phyloP scores from a whole-genome alignment of 208 protist species.

The Crithidia brevicula region DNA sequence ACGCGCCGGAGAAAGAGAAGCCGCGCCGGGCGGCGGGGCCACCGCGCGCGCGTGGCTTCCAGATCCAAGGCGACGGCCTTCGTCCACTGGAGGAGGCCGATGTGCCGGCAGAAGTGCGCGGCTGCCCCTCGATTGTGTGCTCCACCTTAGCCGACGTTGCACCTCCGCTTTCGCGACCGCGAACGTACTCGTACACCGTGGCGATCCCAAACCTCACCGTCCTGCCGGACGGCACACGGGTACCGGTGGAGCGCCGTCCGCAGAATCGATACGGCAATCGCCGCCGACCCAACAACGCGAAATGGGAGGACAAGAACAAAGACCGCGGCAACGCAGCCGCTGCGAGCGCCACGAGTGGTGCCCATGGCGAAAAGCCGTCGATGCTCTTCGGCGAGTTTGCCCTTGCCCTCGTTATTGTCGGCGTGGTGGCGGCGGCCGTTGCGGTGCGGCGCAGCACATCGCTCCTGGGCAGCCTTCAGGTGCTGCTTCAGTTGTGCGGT shows the following conservation, averaged over 20 bases:
- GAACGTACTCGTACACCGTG: slow-evolving; percentile 66
- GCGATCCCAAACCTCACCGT: slow-evolving; percentile 43
- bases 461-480: not conserved
- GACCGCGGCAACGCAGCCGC: not conserved
- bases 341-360: not conserved
- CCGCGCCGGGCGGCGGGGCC: not conserved
- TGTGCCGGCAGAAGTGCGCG: slow-evolving; percentile 9
- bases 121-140: slow-evolving; percentile 26
- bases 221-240: slow-evolving; percentile 31
- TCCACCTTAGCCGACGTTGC: slow-evolving; percentile 40
- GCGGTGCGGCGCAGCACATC: slow-evolving; percentile 14
- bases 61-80: slow-evolving; percentile 51
- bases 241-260: slow-evolving; percentile 9
- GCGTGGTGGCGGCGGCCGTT: slow-evolving; percentile 25
- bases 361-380: not conserved
- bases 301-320: not conserved
- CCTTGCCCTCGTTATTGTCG: slow-evolving; percentile 8
- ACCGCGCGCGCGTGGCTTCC: slow-evolving; percentile 15
- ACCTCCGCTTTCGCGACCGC: slow-evolving; percentile 47
- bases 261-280: slow-evolving; percentile 7
- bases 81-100: slow-evolving; percentile 20
- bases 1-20: not conserved
- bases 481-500: slow-evolving; percentile 33
- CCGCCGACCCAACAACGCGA: not conserved
- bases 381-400: slow-evolving; percentile 47